Evolutionary conservation across 805 yeast species (phyloP), one percentile per base, ranked within the genome.

Genomic region (Hanseniaspora occidentalis): DNA sequence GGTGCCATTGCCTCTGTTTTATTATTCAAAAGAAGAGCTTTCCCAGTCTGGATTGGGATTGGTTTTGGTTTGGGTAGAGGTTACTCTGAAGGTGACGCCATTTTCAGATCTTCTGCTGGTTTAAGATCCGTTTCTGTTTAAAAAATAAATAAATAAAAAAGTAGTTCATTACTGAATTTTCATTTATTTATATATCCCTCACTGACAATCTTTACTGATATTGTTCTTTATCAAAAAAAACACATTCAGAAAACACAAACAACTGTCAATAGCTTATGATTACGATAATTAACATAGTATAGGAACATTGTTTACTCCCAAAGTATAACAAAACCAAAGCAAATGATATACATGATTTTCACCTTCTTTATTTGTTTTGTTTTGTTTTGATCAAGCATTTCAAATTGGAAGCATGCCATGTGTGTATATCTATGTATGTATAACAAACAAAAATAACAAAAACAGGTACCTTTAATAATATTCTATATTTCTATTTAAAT

Each of bases 1-100:
- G 99, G 99, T 65, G 95, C 92, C 25, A 73, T 89, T 44, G 83
- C 94, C 35, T 84, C 96, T 7, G 94, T 88, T 35, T 64, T 92
- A 45, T 65, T 92, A 43, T 92, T 92, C 71, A 84, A 73, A 62
- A 84, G 97, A 71, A 79, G 97, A 65, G 73, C 95, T 8, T 92
- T 86, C 77, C 98, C 98, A 41, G 97, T 89, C 34, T 88, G 96
- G 95, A 65, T 89, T 46, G 98, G 98, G 49, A 66, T 86, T 48
- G 99, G 99, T 29, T 89, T 92, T 55, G 99, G 99, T 50, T 73
- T 88, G 47, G 99, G 99, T 49, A 81, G 96, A 69, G 96, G 96
- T 41, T 92, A 86, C 65, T 78, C 97, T 45, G 99, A 92, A 68
- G 98, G 97, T 46, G 97, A 92, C 58, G 94, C 96, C 45, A 82